Evolutionary conservation across 345 rosid genomes (phyloP).

Genomic region (Bruguiera parviflora): DNA sequence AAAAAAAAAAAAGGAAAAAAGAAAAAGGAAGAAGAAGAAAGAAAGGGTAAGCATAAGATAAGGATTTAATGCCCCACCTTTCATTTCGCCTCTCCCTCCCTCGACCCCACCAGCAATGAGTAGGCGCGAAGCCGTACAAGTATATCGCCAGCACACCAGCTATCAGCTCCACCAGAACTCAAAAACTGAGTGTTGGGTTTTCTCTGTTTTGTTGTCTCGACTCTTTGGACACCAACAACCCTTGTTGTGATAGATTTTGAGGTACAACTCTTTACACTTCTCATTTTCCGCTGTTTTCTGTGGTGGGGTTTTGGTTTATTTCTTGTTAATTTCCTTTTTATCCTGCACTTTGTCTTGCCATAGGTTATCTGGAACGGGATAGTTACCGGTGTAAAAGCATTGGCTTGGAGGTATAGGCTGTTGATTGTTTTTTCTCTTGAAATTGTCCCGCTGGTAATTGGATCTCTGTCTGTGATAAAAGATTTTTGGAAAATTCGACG

Average conservation of each 20-base stretch:
- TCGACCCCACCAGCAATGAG: neutral
- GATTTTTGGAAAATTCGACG: no score
- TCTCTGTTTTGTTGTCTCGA: no score
- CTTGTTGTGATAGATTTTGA: neutral
- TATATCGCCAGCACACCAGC: neutral
- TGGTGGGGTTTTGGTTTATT: constrained; percentile 7
- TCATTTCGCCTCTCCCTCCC: constrained; percentile 29
- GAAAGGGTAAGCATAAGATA: constrained; percentile 26
- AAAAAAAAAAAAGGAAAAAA: neutral
- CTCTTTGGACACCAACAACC: neutral
- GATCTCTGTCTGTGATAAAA: no score
- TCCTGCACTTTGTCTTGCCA: neutral
- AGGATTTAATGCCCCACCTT: constrained; percentile 42
- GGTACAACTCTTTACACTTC: constrained; percentile 17
- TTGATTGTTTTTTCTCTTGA: neutral
- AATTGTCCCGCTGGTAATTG: neutral
- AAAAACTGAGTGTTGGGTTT: neutral
- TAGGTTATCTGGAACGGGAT: neutral
- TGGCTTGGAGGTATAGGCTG: neutral
- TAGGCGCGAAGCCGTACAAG: neutral
- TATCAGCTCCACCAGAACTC: neutral
- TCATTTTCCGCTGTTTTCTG: no score
- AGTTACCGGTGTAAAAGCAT: neutral
- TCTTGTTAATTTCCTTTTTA: neutral
- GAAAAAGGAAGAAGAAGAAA: no score